Percentiles rank a stretch among this genome's conserved stretches.
Conservation (phyloP, 495 filamentous ascomycete genomes). For the Pseudomonodictys pantanalensis region DNA sequence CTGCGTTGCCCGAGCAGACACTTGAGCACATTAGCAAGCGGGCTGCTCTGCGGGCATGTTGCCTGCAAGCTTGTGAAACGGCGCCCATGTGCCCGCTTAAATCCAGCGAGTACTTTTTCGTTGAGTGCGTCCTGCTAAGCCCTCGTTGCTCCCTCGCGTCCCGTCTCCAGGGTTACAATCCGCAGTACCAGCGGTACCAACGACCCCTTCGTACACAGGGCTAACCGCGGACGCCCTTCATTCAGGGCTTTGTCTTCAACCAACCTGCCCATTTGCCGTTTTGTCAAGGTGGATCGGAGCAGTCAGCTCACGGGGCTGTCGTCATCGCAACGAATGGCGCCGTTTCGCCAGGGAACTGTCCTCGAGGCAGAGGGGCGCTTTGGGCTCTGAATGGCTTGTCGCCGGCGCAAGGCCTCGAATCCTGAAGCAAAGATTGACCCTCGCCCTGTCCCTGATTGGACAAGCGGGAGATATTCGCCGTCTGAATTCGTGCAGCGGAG, state of each 20-base stretch:
- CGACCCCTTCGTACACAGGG: background rate
- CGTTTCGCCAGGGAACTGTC: slow-evolving; percentile 17
- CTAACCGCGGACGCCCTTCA: background rate
- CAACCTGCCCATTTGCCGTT: slow-evolving; percentile 10
- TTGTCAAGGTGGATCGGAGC: background rate
- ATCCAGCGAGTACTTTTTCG: background rate
- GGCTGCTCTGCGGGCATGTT: slow-evolving; percentile 24
- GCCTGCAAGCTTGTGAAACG: slow-evolving; percentile 23
- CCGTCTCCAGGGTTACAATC: too few species aligned
- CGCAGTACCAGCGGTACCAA: too few species aligned
- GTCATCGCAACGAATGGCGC: slow-evolving; percentile 27
- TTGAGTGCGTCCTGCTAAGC: too few species aligned
- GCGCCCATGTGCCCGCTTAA: slow-evolving; percentile 23
- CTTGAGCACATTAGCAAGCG: slow-evolving; percentile 4
- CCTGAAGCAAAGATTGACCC: slow-evolving; percentile 7
- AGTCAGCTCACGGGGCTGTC: slow-evolving; percentile 13
- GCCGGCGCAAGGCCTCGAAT: slow-evolving; percentile 4
- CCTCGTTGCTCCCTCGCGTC: background rate
- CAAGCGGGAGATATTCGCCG: slow-evolving; percentile 24
- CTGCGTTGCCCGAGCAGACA: slow-evolving; percentile 8
- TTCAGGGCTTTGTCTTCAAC: too few species aligned
- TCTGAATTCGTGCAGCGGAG: slow-evolving; percentile 31
- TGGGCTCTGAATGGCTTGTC: slow-evolving; percentile 1
- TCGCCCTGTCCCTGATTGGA: slow-evolving; percentile 16
- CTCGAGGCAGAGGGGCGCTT: background rate